phyloP scores from a whole-genome alignment of 108 stramenopile genomes.

The Pseudonitzschia delicatissima region DNA sequence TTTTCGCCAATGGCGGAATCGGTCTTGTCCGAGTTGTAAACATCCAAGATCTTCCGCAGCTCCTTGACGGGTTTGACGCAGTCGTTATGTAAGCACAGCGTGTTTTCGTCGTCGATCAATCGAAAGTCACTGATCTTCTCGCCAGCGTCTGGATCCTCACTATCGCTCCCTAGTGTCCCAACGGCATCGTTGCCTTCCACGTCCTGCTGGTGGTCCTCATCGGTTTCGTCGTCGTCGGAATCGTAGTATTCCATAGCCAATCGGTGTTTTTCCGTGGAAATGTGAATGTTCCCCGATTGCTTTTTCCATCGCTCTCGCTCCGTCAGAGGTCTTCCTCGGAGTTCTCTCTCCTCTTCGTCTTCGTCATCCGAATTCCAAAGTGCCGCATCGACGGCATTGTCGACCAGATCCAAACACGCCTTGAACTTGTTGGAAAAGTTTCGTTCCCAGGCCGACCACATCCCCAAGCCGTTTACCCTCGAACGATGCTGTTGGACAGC shows the following conservation, averaged over 20 bases:
- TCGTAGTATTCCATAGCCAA: not conserved
- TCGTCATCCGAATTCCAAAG: constrained; percentile 13
- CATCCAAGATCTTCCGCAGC: constrained; percentile 36
- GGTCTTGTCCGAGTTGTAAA: constrained; percentile 46
- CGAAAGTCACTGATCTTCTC: not conserved
- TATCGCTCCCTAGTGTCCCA: too few relatives aligned
- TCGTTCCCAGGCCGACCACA: constrained; percentile 58
- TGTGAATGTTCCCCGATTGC: constrained; percentile 4
- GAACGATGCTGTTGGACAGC: not conserved
- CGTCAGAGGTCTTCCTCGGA: not conserved
- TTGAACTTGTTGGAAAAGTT: constrained; percentile 44
- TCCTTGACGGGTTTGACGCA: constrained; percentile 30
- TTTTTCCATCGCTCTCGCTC: constrained; percentile 8
- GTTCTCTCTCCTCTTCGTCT: not conserved
- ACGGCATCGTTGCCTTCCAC: not conserved
- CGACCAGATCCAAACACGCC: constrained; percentile 55
- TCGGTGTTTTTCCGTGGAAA: constrained; percentile 6
- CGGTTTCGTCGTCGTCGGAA: not conserved
- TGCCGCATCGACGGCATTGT: constrained; percentile 61
- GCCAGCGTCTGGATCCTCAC: not conserved
- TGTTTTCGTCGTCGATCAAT: constrained; percentile 14
- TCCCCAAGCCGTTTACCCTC: constrained; percentile 46
- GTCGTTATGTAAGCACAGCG: constrained; percentile 28
- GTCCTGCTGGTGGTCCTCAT: not conserved
- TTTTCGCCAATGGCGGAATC: constrained; percentile 65